Evolutionary conservation across 306 rosid genomes (phyloP).

Genomic region (Heteromeles arbutifolia): DNA sequence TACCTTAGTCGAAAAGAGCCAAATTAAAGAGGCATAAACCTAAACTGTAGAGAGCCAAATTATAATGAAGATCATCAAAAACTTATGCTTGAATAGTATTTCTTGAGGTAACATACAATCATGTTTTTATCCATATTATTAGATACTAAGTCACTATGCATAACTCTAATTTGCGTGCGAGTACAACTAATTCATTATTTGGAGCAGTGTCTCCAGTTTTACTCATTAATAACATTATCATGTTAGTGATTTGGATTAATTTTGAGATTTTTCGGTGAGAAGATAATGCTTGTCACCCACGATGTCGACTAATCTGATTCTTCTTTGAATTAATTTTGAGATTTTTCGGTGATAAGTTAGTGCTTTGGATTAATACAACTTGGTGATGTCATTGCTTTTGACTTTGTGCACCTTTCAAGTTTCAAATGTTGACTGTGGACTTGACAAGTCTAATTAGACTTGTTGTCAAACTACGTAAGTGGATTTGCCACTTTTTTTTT

Average conservation of each 20-base stretch:
- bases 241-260: not conserved
- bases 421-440: not conserved
- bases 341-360: no score
- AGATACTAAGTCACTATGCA: not conserved
- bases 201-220: no score
- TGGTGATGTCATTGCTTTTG: not conserved
- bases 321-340: no score
- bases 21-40: no score
- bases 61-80: no score
- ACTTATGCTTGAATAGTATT: no score
- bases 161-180: no score
- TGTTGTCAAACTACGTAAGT: not conserved
- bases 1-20: no score
- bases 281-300: not conserved
- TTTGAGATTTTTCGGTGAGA: not conserved
- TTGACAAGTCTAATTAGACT: not conserved
- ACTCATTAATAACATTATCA: not conserved
- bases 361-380: not conserved
- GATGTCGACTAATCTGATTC: not conserved
- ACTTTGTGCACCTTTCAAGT: not conserved
- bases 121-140: not conserved
- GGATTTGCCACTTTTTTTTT: not conserved
- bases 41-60: no score
- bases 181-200: no score
- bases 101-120: not conserved